Evolutionary conservation across 306 rosid species (phyloP), one percentile per base, ranked within the genome.

Genomic region (Neltuma alba): DNA sequence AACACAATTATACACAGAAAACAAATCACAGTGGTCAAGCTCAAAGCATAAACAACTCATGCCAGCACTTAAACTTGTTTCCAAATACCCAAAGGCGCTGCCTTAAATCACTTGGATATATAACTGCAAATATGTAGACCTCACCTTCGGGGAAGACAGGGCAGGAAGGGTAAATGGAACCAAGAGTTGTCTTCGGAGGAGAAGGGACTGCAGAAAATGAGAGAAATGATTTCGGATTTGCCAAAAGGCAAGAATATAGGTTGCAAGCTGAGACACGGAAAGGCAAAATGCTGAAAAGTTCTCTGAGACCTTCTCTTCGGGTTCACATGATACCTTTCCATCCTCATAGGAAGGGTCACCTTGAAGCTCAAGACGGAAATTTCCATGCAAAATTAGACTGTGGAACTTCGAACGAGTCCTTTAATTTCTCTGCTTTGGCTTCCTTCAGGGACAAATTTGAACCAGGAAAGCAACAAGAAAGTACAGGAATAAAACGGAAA

Each of bases 91-190:
- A 20, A 15, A 34, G 23, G 44, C 27, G 5, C 12, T 58, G 16
- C 4, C 36, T 33, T 64, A 18, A 5, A n/a, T 18, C 25, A 36
- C 13, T 36, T 8, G 30, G 42, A 16, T 27, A 58, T 27, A 4
- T 5, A 77, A 14, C 55, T 12, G 38, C 9, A 9, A 6, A 45
- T 25, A 12, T 9, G 5, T 7, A 31, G 73, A 21, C n/a, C 45
- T 63, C 8, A 87, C 88, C 86, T 84, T 27, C 47, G 21, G 71
- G 57, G 25, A 23, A 31, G 52, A 41, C 44, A n/a, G 55, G 45
- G 28, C 40, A 67, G 57, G 42, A 69, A 1, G 84, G n/a, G 41
- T n/a, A 66, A 31, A 9, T 36, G 21, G 75, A 34, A 73, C 65
- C 69, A 28, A 71, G 30, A 55, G 69, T 72, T 61, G 76, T 78